These are phyloP conservation scores for Physcomitrium patens DNA, from an alignment of 225 moss, liverwort and hornwort genomes.

Conservation along the genomic window DNA sequence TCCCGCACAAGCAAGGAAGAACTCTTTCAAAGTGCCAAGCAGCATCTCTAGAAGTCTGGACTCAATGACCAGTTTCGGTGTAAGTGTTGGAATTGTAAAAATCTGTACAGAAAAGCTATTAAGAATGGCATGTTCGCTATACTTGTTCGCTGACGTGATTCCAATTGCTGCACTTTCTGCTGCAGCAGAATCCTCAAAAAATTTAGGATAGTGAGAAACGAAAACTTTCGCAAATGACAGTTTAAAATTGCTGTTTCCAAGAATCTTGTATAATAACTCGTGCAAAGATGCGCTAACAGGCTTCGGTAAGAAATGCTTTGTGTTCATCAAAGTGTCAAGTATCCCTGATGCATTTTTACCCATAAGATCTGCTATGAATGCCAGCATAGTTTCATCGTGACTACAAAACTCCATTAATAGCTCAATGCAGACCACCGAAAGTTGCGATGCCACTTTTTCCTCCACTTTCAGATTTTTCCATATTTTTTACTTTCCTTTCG, in stretches of 20 bases:
- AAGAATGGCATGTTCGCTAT: conserved; percentile 71
- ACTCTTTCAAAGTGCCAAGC: conserved; percentile 79
- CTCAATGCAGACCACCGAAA: conserved; percentile 50
- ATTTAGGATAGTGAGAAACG: conserved; percentile 85
- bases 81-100: conserved; percentile 93
- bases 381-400: conserved; percentile 62
- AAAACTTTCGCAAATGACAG: conserved; percentile 80
- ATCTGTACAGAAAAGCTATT: conserved; percentile 93
- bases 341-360: conserved; percentile 52
- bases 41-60: conserved; percentile 91
- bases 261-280: conserved; percentile 88
- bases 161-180: conserved; percentile 63
- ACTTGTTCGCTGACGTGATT: conserved; percentile 46
- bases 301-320: conserved; percentile 50
- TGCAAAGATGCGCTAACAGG: conserved; percentile 53
- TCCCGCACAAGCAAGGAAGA: conserved; percentile 77
- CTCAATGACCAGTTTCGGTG: conserved; percentile 84
- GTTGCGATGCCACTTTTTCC: conserved; percentile 60
- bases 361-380: conserved; percentile 52
- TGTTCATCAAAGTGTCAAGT: conserved; percentile 67
- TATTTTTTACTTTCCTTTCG: conserved; percentile 48
- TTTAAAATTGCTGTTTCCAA: conserved; percentile 87
- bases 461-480: conserved; percentile 39
- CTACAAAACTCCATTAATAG: conserved; percentile 63
- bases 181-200: conserved; percentile 74